Conservation (phyloP, 176 grass and related monocot species). For the Luzula sylvatica region DNA sequence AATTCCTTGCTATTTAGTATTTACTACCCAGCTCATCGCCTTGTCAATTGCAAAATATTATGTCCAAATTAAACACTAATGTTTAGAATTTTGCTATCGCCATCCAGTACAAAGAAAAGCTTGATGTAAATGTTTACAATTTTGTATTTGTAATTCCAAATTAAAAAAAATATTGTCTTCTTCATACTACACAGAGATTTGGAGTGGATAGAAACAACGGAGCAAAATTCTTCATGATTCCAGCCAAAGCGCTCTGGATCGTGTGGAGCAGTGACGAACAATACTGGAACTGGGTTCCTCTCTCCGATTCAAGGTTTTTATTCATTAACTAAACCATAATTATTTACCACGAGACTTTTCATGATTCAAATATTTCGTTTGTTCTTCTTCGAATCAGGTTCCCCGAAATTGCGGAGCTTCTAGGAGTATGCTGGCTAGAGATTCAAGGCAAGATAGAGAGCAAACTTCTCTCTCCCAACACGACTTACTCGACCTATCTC, state of each 20-base stretch:
- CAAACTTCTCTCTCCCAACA: constrained; percentile 19
- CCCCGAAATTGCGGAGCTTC: constrained; percentile 12
- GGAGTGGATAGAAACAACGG: constrained; percentile 41
- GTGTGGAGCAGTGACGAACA: constrained; percentile 12
- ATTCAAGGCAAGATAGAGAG: constrained; percentile 27
- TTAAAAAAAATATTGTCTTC: too few species aligned
- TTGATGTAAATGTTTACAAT: too few species aligned
- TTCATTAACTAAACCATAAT: too few species aligned
- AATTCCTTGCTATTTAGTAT: too few species aligned
- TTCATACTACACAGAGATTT: constrained; percentile 27
- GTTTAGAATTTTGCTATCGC: too few species aligned
- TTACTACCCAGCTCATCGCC: too few species aligned
- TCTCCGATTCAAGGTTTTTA: constrained; percentile 38
- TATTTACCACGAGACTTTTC: too few species aligned
- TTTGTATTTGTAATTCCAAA: too few species aligned
- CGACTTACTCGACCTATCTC: constrained; percentile 22
- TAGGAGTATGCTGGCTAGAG: constrained; percentile 37
- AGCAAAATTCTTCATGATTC: constrained; percentile 42
- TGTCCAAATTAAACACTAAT: too few species aligned
- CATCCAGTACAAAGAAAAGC: too few species aligned
- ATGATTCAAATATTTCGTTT: background rate
- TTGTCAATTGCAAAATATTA: too few species aligned
- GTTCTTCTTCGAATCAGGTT: constrained; percentile 20
- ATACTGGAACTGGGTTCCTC: constrained; percentile 47
- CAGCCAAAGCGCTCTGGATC: constrained; percentile 34